Evolutionary conservation across 192 early-diverging fungal genomes (phyloP), one percentile per base, ranked within the genome.

Genomic region (Irineochytrium annulatum): DNA sequence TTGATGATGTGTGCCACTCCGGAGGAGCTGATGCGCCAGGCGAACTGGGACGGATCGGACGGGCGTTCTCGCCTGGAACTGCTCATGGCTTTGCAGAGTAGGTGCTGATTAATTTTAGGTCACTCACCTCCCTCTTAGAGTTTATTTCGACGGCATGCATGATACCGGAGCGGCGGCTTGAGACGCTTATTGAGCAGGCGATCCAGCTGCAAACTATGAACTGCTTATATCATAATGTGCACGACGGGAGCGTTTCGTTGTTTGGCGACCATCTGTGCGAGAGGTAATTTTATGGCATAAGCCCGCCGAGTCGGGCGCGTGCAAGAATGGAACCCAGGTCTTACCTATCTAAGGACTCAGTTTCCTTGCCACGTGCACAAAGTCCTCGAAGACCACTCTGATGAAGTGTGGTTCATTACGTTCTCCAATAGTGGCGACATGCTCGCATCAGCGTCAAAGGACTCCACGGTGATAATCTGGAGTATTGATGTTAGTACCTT

Each of bases 331-430:
- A 17, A 8, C 26, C 6, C 46, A 8, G 24, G 26, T 49, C n/a
- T n/a, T n/a, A n/a, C 24, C 13, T 57, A 28, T n/a, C 37, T 17
- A 14, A 67, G 34, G 13, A 33, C 45, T 53, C 45, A 29, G 28
- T 51, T 43, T 56, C 29, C 45, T 24, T 57, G 52, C 65, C 76
- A 60, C 52, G 64, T 49, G 52, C 39, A 24, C 28, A 13, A 33
- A 33, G 39, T 76, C 73, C 70, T 87, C 30, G 84, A 76, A 45
- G 86, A 84, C 14, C 96, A 98, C 75, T 66, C 68, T 0, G 91
- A 97, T 70, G 94, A 98, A 74, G 94, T 98, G 5, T 98, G 96
- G 97, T 91, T 89, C 62, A 75, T 98, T 52, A 79, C 86, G 2
- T 99, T 96, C 67, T 97, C 94, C 4, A 88, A 90, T 34, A 77